Evolutionary conservation across 164 flowering plant species (phyloP), one percentile per base, ranked within the genome.

Genomic region (Platanus orientalis): DNA sequence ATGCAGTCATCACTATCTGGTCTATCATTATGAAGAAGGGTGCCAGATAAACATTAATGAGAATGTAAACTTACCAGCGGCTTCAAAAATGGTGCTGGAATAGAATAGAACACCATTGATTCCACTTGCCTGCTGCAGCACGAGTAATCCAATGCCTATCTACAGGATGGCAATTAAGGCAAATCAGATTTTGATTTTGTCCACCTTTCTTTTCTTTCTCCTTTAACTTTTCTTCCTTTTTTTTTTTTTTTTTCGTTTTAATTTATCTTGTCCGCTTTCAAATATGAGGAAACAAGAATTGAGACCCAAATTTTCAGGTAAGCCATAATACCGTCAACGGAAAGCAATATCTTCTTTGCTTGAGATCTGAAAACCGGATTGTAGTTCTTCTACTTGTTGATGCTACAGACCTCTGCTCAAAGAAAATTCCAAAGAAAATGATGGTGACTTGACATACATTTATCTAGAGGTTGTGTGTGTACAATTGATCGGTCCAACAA

Each of bases 21-120:
- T 42, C 12, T 16, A 2, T 14, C 47, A 42, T 13, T 42, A 14
- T 42, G 47, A 42, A n/a, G 47, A 14, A 11, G 11, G 19, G 3
- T 6, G 6, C 12, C 7, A 54, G 21, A 2, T 34, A 16, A 67
- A 45, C 39, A n/a, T 29, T n/a, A n/a, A 51, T 21, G 11, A 57
- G 12, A 64, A 56, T 23, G 34, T 11, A 23, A 51, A 66, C 80
- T 67, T 69, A 88, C 97, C 97, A 58, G 96, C 96, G 69, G 86
- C 58, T 78, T 69, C 73, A 71, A 94, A 94, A 71, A 90, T 94
- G 64, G 60, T 81, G 64, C 81, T 89, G 54, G 98, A 82, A 68
- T 94, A 94, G 77, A 89, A 94, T 23, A 94, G 78, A 71, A 94
- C 86, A 49, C 82, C 98, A 77, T 94, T 94, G 30, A 83, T 80